phyloP scores from a whole-genome alignment of 352 stramenopile genomes.

The Phytophthora lateralis region DNA sequence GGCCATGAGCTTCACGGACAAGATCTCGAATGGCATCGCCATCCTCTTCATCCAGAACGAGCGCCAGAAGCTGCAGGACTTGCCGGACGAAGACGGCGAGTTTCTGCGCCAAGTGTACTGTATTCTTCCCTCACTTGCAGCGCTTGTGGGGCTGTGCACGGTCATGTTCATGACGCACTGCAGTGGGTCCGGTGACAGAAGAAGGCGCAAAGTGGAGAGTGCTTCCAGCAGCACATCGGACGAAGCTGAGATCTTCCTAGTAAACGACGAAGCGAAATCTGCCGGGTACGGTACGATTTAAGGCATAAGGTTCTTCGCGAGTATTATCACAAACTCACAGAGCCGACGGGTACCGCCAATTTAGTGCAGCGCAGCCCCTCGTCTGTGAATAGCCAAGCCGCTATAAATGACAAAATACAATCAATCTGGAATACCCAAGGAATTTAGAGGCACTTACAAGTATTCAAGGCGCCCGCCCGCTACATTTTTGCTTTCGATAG shows the following conservation, averaged over 20 bases:
- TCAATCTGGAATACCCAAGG: too few relatives aligned
- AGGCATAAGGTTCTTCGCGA: neutral
- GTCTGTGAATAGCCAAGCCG: conserved; percentile 3
- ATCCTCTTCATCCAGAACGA: conserved; percentile 87
- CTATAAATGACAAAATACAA: neutral
- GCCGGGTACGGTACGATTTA: conserved; percentile 31
- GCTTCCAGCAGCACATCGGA: conserved; percentile 30
- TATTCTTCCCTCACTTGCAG: conserved; percentile 64
- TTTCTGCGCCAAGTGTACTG: conserved; percentile 82
- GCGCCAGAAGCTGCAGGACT: conserved; percentile 66
- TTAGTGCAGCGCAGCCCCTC: conserved; percentile 25
- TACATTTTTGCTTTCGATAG: too few relatives aligned
- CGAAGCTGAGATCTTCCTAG: conserved; percentile 35
- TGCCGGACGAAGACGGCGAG: conserved; percentile 61
- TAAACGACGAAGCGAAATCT: conserved; percentile 18
- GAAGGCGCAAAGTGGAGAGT: conserved; percentile 28
- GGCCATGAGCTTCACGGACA: conserved; percentile 89
- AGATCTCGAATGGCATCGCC: conserved; percentile 84
- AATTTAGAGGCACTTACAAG: neutral
- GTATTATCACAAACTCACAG: neutral
- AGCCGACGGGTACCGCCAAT: conserved; percentile 17
- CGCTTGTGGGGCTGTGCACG: conserved; percentile 58
- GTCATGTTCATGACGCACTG: conserved; percentile 82
- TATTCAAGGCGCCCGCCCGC: too few relatives aligned
- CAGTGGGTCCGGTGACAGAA: conserved; percentile 40